phyloP scores from a whole-genome alignment of 306 rosid genomes.

The Vigna nakashimae region DNA sequence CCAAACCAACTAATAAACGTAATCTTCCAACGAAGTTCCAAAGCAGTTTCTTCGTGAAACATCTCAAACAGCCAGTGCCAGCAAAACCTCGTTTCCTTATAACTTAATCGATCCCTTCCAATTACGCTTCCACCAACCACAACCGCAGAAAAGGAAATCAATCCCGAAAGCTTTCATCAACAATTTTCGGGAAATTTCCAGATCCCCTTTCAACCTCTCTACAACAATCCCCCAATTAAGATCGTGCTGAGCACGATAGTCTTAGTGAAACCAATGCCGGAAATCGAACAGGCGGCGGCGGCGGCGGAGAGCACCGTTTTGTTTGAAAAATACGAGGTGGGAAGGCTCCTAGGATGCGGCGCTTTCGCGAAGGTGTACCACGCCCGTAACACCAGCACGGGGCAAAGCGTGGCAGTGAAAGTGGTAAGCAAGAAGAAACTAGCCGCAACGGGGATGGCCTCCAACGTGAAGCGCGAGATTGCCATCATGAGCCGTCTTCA shows the following conservation, averaged over 20 bases:
- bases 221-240: neutral
- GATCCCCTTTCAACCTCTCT: neutral
- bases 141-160: neutral
- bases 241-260: constrained; percentile 32
- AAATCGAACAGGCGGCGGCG: neutral
- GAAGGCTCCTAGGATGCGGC: constrained; percentile 75
- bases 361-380: constrained; percentile 84
- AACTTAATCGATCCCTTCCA: neutral
- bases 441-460: constrained; percentile 30
- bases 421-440: constrained; percentile 74
- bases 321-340: constrained; percentile 73
- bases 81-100: neutral
- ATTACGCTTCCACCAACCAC: neutral
- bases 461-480: constrained; percentile 73
- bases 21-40: neutral
- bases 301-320: constrained; percentile 33
- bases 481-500: constrained; percentile 68
- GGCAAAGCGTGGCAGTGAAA: constrained; percentile 71
- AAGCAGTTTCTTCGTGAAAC: neutral
- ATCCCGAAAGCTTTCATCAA: no score
- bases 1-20: neutral
- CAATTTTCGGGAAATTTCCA: neutral
- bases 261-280: neutral
- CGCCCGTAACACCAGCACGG: constrained; percentile 57
- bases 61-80: neutral